These are phyloP conservation scores for Naganishia onofrii DNA, from an alignment of 768 basidiomycete species.

Conservation along the genomic window DNA sequence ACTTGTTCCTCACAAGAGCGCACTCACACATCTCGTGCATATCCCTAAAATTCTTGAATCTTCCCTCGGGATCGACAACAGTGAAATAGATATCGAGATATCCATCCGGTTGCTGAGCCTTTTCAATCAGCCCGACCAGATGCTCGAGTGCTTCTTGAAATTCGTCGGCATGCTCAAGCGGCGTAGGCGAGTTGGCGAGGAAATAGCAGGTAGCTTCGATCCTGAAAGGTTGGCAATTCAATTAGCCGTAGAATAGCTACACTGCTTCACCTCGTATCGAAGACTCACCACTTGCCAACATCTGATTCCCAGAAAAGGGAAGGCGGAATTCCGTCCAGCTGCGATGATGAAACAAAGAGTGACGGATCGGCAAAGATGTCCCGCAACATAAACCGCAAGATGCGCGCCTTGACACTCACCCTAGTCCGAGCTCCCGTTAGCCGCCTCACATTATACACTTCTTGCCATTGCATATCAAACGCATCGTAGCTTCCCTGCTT, in stretches of 20 bases:
- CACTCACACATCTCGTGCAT: conserved; percentile 42
- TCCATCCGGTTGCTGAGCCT: conserved; percentile 40
- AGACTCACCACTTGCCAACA: conserved; percentile 40
- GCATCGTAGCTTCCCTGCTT: conserved; percentile 40
- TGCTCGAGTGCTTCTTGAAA: conserved; percentile 34
- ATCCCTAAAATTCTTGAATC: conserved; percentile 40
- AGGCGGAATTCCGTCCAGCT: conserved; percentile 36
- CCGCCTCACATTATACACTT: conserved; percentile 36
- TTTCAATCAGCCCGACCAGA: conserved; percentile 37
- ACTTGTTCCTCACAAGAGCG: neutral
- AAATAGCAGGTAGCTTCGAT: conserved; percentile 40
- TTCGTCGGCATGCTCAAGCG: conserved; percentile 16
- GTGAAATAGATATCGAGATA: conserved; percentile 41
- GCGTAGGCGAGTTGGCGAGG: conserved; percentile 20
- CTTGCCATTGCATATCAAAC: conserved; percentile 39
- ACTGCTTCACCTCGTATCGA: neutral
- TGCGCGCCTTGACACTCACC: too few species aligned
- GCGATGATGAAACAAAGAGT: neutral
- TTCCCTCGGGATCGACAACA: conserved; percentile 35
- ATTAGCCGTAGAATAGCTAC: neutral
- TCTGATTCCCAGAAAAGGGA: conserved; percentile 40
- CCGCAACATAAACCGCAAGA: too few species aligned
- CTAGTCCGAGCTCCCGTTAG: conserved; percentile 24
- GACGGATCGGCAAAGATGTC: conserved; percentile 21
- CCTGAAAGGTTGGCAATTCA: conserved; percentile 24